Evolutionary conservation across 31 red algal genomes (phyloP), one percentile per base, ranked within the genome.

Genomic region (Asparagopsis taxiformis): DNA sequence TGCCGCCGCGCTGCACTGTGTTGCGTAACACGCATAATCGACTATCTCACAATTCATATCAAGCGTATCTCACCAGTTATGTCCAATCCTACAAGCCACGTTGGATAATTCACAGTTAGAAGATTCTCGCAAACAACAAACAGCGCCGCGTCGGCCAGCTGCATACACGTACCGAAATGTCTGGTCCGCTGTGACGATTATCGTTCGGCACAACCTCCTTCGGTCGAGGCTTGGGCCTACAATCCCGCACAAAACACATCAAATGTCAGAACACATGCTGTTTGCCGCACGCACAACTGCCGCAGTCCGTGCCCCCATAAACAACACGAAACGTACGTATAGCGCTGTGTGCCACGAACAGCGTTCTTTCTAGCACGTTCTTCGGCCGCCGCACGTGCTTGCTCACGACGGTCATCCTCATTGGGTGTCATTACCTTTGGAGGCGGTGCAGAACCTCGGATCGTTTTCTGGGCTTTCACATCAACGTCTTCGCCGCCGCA

Each of bases 361-460:
- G 64, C 64, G 11, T 39, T 39, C 34, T 48, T 4, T 68, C 64
- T 43, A 8, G 64, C 64, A 8, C 64, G 64, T 28, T 68, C 64
- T 19, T 68, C 64, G 31, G 64, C 64, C 21, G 64, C 64, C 21
- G 25, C 21, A 43, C 19, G 64, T 13, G 64, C 64, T 43, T 36
- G 32, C 49, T 48, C 22, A 49, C 64, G 64, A 21, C 64, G 64
- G 15, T 43, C 64, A 31, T 68, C 64, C 64, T 68, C 32, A 21
- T 32, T 28, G 19, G 64, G 64, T 0, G 64, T 68, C 64, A 68
- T 68, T n/a, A 68, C 64, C 19, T 68, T 41, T 50, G 64, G 64
- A n/a, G 38, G 35, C 3, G 64, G 64, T 24, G 64, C 21, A n/a
- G 36, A 32, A 21, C 64, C 64, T 0, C 36, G 21, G 16, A 68